phyloP scores from a whole-genome alignment of 2,329 filamentous ascomycete genomes.

The Fonsecaea multimorphosa region DNA sequence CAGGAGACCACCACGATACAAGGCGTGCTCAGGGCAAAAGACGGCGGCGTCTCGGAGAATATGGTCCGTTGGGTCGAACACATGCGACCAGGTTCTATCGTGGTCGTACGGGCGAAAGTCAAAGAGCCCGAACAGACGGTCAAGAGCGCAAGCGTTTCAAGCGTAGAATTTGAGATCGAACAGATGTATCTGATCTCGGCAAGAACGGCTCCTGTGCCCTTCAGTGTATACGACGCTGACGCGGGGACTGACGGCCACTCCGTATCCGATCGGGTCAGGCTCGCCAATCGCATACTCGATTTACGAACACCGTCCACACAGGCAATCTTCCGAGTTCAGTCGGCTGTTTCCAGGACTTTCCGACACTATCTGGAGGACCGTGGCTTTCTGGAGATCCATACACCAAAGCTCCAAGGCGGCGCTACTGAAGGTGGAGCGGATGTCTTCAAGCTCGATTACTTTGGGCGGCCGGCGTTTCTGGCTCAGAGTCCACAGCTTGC shows the following conservation, averaged over 20 bases:
- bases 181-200: slow-evolving; percentile 61
- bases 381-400: slow-evolving; percentile 83
- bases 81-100: slow-evolving; percentile 72
- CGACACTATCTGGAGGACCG: slow-evolving; percentile 70
- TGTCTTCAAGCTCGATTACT: slow-evolving; percentile 84
- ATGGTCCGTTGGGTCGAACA: slow-evolving; percentile 82
- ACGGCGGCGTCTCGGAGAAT: slow-evolving; percentile 65
- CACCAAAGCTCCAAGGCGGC: slow-evolving; percentile 81
- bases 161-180: slow-evolving; percentile 71
- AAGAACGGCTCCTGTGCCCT: slow-evolving; percentile 61
- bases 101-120: slow-evolving; percentile 71
- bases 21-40: slow-evolving; percentile 67
- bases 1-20: slow-evolving; percentile 78
- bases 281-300: slow-evolving; percentile 74
- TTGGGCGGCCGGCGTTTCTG: slow-evolving; percentile 76
- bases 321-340: slow-evolving; percentile 77
- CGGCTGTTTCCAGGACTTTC: slow-evolving; percentile 74
- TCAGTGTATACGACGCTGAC: slow-evolving; percentile 61
- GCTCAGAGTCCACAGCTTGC: slow-evolving; percentile 82
- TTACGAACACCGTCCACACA: slow-evolving; percentile 76
- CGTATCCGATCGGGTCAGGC: slow-evolving; percentile 68
- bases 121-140: slow-evolving; percentile 69
- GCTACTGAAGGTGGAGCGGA: slow-evolving; percentile 82
- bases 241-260: slow-evolving; percentile 58
- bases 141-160: slow-evolving; percentile 70